phyloP scores from a whole-genome alignment of 352 stramenopile species.

The Globisporangium alternatum region DNA sequence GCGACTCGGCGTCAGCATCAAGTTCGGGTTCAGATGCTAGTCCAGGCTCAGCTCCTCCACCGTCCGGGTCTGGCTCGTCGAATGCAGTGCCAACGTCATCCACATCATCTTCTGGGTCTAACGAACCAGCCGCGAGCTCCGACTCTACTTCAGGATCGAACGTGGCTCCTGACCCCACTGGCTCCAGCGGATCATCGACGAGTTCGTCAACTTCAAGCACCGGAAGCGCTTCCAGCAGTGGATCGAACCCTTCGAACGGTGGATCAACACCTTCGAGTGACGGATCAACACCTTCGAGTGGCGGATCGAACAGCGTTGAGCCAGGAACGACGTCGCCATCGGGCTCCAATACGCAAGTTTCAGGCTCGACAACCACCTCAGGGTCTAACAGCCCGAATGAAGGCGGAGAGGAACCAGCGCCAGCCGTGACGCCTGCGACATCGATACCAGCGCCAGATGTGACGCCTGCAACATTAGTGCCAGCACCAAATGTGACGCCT shows the following conservation, averaged over 20 bases:
- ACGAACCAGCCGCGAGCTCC: neutral
- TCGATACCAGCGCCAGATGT: neutral
- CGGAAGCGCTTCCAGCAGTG: no score
- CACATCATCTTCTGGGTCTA: neutral
- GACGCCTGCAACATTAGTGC: neutral
- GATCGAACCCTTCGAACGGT: no score
- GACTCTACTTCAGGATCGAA: neutral
- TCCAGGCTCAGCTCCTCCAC: neutral
- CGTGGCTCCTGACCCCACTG: no score
- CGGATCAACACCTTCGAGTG: no score
- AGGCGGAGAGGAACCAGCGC: neutral
- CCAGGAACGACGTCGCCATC: neutral
- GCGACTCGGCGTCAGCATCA: neutral
- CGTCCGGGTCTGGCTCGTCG: neutral
- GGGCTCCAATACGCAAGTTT: neutral
- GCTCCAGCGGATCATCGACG: no score
- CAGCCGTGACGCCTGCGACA: neutral
- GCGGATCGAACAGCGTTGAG: no score
- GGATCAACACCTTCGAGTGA: no score
- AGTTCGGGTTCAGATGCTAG: neutral
- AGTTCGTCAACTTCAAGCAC: no score
- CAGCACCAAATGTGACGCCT: neutral
- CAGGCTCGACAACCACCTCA: neutral
- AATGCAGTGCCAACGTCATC: no score
- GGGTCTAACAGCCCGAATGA: neutral